Conservation (phyloP, 2,329 filamentous ascomycete species). For the Diaporthe vexans region DNA sequence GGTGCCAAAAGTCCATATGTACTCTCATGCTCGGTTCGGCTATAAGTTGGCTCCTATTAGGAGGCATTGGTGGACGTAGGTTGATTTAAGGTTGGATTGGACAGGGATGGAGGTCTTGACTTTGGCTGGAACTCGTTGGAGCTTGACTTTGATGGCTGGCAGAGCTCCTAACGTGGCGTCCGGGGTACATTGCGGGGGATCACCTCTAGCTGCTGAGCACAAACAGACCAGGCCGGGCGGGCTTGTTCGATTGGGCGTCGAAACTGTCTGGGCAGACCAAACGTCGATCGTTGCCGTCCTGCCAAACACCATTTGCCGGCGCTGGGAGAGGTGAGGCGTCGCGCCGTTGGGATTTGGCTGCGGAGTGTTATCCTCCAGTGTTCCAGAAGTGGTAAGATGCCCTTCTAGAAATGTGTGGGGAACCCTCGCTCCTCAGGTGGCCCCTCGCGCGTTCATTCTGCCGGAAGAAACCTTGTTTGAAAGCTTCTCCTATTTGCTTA, state of each 20-base stretch:
- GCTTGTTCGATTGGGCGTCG: neutral
- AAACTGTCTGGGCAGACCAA: neutral
- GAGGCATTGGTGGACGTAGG: constrained; percentile 6
- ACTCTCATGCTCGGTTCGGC: neutral
- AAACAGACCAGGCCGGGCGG: too few species aligned
- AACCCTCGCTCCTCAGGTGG: neutral
- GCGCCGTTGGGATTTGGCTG: constrained; percentile 15
- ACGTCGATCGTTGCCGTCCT: constrained; percentile 10
- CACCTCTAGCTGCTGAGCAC: neutral
- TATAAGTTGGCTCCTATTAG: neutral
- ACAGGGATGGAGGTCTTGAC: constrained; percentile 11
- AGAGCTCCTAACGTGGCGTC: constrained; percentile 28
- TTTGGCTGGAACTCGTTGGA: constrained; percentile 8
- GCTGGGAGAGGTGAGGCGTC: constrained; percentile 16
- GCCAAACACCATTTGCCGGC: constrained; percentile 20
- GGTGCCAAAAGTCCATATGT: neutral
- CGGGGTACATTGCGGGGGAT: constrained; percentile 24
- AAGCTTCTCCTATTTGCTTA: constrained; percentile 17
- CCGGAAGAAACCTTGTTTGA: constrained; percentile 22
- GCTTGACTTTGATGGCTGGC: constrained; percentile 8
- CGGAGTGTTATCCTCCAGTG: constrained; percentile 28
- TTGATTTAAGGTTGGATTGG: constrained; percentile 29
- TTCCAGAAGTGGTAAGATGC: constrained; percentile 18
- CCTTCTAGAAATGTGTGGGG: constrained; percentile 32
- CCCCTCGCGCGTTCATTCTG: constrained; percentile 18